phyloP scores from a whole-genome alignment of 495 filamentous ascomycete genomes.

The Hypoxylon crocopeplum region DNA sequence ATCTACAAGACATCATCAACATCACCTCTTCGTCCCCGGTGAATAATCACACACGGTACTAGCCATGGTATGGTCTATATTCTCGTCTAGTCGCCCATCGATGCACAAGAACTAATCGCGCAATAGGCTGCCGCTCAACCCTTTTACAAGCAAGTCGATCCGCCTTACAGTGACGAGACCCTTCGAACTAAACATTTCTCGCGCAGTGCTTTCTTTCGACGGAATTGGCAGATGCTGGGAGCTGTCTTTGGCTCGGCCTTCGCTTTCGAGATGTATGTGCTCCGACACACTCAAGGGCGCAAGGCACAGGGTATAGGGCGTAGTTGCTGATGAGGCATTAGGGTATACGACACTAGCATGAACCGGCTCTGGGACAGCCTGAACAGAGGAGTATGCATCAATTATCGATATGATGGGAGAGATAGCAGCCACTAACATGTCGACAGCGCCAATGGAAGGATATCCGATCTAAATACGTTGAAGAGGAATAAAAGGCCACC shows the following conservation, averaged over 20 bases:
- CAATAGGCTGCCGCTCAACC: slow-evolving; percentile 51
- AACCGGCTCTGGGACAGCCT: slow-evolving; percentile 87
- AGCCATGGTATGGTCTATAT: slow-evolving; percentile 47
- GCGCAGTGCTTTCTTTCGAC: slow-evolving; percentile 78
- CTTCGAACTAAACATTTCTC: slow-evolving; percentile 40
- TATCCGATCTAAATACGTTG: slow-evolving; percentile 85
- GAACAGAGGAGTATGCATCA: slow-evolving; percentile 82
- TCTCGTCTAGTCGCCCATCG: background rate
- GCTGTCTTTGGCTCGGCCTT: slow-evolving; percentile 87
- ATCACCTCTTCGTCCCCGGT: background rate
- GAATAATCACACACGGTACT: slow-evolving; percentile 4
- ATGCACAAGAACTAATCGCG: slow-evolving; percentile 38
- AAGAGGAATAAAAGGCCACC: slow-evolving; percentile 62
- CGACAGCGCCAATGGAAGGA: slow-evolving; percentile 99
- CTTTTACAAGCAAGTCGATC: slow-evolving; percentile 82
- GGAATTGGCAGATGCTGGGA: slow-evolving; percentile 85
- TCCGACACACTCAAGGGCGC: background rate
- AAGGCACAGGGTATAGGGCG: slow-evolving; percentile 1
- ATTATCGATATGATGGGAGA: background rate
- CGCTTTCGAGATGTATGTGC: slow-evolving; percentile 86
- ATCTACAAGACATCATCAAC: too few species aligned
- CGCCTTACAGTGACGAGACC: slow-evolving; percentile 29
- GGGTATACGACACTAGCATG: slow-evolving; percentile 76
- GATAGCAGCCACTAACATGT: slow-evolving; percentile 38
- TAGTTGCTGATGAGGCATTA: slow-evolving; percentile 50